Evolutionary conservation across 352 stramenopile species (phyloP).

Genomic region (Lagenidium sp.): DNA sequence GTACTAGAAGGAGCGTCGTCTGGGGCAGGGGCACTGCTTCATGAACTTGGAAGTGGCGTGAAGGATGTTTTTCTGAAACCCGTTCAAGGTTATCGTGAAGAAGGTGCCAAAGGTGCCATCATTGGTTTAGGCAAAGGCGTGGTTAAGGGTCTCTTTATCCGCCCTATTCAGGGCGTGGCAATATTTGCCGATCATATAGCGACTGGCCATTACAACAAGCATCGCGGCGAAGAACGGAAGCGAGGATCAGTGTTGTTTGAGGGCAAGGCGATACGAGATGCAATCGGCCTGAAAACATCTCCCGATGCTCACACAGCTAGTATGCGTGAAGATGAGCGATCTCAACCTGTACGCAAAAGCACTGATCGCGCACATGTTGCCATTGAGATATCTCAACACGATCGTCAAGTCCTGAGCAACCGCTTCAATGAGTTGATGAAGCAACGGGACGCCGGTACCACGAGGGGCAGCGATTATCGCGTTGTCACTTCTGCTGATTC

Average conservation of each 20-base stretch:
- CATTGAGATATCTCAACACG: constrained; percentile 26
- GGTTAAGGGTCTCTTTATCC: constrained; percentile 31
- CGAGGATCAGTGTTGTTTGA: constrained; percentile 35
- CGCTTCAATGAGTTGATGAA: too few species aligned
- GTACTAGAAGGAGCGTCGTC: constrained; percentile 34
- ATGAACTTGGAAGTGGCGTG: constrained; percentile 53
- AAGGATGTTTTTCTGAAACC: constrained; percentile 58
- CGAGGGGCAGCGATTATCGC: too few species aligned
- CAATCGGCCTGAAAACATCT: constrained; percentile 24
- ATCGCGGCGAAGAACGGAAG: constrained; percentile 32
- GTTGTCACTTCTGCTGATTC: too few species aligned
- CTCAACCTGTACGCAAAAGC: too few species aligned
- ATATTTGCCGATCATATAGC: constrained; percentile 60
- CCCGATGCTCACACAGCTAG: constrained; percentile 33
- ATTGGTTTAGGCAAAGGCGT: constrained; percentile 52
- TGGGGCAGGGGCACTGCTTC: constrained; percentile 45
- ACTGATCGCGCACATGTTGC: constrained; percentile 21
- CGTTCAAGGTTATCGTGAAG: constrained; percentile 41
- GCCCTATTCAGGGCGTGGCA: constrained; percentile 38
- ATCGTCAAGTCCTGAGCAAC: too few species aligned
- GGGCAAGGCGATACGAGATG: constrained; percentile 24
- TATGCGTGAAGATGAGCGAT: constrained; percentile 44
- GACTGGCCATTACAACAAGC: constrained; percentile 53
- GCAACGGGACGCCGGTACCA: too few species aligned
- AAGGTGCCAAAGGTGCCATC: constrained; percentile 46